A percentile compares a stretch with the other conserved stretches of the same genome.
phyloP scores from a whole-genome alignment of 2,329 filamentous ascomycete species.

The Fusarium sp. region DNA sequence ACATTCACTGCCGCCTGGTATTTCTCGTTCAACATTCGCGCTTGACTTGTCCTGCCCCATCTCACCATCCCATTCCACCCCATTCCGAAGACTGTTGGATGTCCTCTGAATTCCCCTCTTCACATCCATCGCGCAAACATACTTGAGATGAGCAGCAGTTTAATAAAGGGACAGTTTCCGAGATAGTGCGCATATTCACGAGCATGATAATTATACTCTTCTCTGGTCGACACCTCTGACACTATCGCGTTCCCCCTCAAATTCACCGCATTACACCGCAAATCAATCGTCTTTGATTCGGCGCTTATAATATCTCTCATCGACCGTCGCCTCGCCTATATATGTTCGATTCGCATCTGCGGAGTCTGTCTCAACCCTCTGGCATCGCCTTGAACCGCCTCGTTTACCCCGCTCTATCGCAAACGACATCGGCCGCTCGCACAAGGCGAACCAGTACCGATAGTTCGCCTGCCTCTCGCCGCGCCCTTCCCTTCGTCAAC shows the following conservation, averaged over 20 bases:
- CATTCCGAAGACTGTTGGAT: conserved; percentile 26
- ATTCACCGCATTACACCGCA: conserved; percentile 36
- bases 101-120: conserved; percentile 13
- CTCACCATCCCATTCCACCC: conserved; percentile 30
- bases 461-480: conserved; percentile 7
- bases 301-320: conserved; percentile 22
- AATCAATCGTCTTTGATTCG: conserved; percentile 23
- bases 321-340: conserved; percentile 17
- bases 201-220: conserved; percentile 14
- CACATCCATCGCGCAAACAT: conserved; percentile 34
- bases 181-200: conserved; percentile 17
- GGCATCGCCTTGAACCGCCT: conserved; percentile 6
- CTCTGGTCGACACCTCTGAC: conserved; percentile 10
- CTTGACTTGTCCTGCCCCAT: conserved; percentile 15
- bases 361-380: neutral
- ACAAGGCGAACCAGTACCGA: conserved; percentile 14
- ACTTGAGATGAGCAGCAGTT: conserved; percentile 6
- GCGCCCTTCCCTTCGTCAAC: conserved; percentile 3
- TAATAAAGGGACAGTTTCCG: conserved; percentile 28
- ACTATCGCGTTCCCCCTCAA: conserved; percentile 22
- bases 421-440: neutral
- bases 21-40: conserved; percentile 11
- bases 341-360: neutral
- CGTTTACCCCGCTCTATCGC: conserved; percentile 9
- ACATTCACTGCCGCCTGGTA: neutral